Conservation (phyloP, 1,284 basidiomycete species). For the Malassezia yamatoensis region DNA sequence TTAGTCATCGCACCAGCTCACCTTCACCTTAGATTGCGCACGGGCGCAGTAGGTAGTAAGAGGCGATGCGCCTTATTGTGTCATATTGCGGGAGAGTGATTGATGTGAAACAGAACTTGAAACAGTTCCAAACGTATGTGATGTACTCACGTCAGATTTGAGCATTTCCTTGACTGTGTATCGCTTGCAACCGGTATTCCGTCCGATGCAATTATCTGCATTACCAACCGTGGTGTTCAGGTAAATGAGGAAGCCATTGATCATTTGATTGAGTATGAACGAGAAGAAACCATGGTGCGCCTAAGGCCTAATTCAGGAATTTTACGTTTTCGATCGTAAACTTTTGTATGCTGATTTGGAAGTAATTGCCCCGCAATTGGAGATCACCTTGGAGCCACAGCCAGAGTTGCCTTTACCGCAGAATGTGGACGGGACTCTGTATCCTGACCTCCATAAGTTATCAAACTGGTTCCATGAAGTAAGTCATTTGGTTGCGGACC, state of each 20-base stretch:
- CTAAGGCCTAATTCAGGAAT: slow-evolving; percentile 15
- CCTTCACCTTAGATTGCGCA: not conserved
- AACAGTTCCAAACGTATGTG: slow-evolving; percentile 28
- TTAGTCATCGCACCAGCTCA: not conserved
- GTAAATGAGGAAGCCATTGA: slow-evolving; percentile 33
- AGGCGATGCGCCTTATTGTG: slow-evolving; percentile 32
- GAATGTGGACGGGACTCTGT: slow-evolving; percentile 21
- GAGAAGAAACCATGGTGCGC: not conserved
- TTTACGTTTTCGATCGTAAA: slow-evolving; percentile 45
- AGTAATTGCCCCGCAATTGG: slow-evolving; percentile 29
- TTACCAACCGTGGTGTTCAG: slow-evolving; percentile 39
- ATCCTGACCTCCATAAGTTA: slow-evolving; percentile 27
- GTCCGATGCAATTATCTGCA: slow-evolving; percentile 41
- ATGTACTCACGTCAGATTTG: slow-evolving; percentile 13
- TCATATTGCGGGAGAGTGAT: slow-evolving; percentile 40
- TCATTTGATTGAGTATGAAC: slow-evolving; percentile 14
- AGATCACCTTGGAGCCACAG: slow-evolving; percentile 21
- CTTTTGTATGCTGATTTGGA: slow-evolving; percentile 38
- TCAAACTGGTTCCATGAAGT: slow-evolving; percentile 27
- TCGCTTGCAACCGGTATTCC: slow-evolving; percentile 42
- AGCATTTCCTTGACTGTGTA: slow-evolving; percentile 40
- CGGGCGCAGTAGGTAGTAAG: not conserved
- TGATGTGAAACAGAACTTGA: slow-evolving; percentile 32
- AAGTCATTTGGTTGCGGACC: slow-evolving; percentile 6
- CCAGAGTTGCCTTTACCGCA: slow-evolving; percentile 3